A percentile compares a stretch with the other conserved stretches of the same genome.
Evolutionary conservation across 2,329 filamentous ascomycete species (phyloP).

Genomic region (Aspergillus amoenus): DNA sequence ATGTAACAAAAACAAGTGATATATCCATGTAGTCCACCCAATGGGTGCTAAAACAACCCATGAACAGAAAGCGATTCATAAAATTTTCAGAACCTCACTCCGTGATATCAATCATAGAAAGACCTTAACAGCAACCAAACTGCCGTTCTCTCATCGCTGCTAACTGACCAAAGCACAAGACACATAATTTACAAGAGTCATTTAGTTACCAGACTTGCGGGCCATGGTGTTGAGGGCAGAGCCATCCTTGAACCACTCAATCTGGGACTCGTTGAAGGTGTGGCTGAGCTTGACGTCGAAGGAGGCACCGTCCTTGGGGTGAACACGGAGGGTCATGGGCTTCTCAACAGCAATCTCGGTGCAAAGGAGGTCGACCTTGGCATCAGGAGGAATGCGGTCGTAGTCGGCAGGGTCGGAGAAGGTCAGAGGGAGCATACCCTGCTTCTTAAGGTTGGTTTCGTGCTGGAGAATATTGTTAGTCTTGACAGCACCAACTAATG

Average conservation of each 20-base stretch:
- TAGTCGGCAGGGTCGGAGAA: slow-evolving; percentile 95
- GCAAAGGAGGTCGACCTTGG: slow-evolving; percentile 86
- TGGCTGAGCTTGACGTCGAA: slow-evolving; percentile 85
- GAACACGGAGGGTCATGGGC: slow-evolving; percentile 86
- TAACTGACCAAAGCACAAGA: slow-evolving; percentile 21
- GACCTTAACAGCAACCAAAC: slow-evolving; percentile 20
- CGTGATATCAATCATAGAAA: slow-evolving; percentile 31
- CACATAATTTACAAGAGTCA: slow-evolving; percentile 24
- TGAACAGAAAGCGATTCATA: slow-evolving; percentile 34
- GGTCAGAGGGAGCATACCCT: slow-evolving; percentile 98
- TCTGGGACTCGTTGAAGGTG: slow-evolving; percentile 97
- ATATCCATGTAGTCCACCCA: slow-evolving; percentile 43
- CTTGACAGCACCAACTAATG: background rate
- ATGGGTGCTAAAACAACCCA: slow-evolving; percentile 25
- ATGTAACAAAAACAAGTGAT: slow-evolving; percentile 32
- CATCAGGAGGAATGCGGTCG: slow-evolving; percentile 90
- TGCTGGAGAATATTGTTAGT: slow-evolving; percentile 52
- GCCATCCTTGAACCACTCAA: slow-evolving; percentile 99
- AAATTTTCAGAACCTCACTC: slow-evolving; percentile 37
- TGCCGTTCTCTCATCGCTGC: slow-evolving; percentile 16
- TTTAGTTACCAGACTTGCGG: slow-evolving; percentile 54
- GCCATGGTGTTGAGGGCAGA: slow-evolving; percentile 98
- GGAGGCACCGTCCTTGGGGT: slow-evolving; percentile 79
- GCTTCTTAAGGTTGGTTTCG: slow-evolving; percentile 99
- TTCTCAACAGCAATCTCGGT: slow-evolving; percentile 90